phyloP scores from a whole-genome alignment of 768 basidiomycete species.

The Phylloporus rhodoxanthus region DNA sequence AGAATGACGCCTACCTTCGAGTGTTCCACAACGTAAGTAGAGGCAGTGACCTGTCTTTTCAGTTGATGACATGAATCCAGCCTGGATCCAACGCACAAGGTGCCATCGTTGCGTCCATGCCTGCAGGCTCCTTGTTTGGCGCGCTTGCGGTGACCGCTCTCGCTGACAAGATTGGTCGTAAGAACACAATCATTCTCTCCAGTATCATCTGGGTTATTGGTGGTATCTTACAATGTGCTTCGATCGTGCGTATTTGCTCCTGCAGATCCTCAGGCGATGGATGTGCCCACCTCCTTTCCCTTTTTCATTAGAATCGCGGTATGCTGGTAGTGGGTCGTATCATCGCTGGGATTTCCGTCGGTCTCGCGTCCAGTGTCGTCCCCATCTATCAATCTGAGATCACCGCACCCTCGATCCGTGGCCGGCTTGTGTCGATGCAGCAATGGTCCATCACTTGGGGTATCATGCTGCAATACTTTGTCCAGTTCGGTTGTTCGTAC shows the following conservation, averaged over 20 bases:
- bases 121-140: slow-evolving; percentile 62
- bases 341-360: slow-evolving; percentile 63
- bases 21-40: slow-evolving; percentile 23
- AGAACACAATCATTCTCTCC: slow-evolving; percentile 57
- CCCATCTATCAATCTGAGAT: slow-evolving; percentile 75
- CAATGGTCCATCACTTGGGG: slow-evolving; percentile 82
- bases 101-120: slow-evolving; percentile 75
- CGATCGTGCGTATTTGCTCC: slow-evolving; percentile 30
- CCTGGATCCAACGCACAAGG: slow-evolving; percentile 57
- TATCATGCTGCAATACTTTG: slow-evolving; percentile 69
- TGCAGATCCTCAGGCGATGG: neutral
- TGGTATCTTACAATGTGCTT: slow-evolving; percentile 63
- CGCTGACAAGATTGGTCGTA: slow-evolving; percentile 62
- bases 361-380: slow-evolving; percentile 59
- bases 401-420: slow-evolving; percentile 65
- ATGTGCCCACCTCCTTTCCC: neutral
- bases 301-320: slow-evolving; percentile 47
- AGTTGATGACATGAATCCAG: slow-evolving; percentile 17
- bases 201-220: slow-evolving; percentile 72
- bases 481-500: slow-evolving; percentile 66
- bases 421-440: slow-evolving; percentile 69
- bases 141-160: slow-evolving; percentile 57
- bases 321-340: slow-evolving; percentile 71
- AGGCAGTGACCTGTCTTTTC: neutral
- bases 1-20: slow-evolving; percentile 26